phyloP scores from a whole-genome alignment of 2,329 filamentous ascomycete genomes.

The Fusarium continuum region DNA sequence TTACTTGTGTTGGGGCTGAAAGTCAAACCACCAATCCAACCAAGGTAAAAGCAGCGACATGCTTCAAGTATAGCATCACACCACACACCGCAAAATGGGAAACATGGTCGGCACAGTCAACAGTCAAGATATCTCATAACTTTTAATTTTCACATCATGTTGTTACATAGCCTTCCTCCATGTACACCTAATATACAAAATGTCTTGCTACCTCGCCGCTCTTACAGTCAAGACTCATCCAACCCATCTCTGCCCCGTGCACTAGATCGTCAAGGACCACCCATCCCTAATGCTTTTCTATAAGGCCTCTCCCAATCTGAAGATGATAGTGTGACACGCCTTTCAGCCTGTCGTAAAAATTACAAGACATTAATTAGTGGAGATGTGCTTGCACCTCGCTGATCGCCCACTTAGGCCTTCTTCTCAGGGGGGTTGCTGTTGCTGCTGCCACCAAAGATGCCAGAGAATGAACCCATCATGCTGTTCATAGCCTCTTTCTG shows the following conservation, averaged over 20 bases:
- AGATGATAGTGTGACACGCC: conserved; percentile 19
- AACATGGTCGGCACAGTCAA: no score
- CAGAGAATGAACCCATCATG: conserved; percentile 80
- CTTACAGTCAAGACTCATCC: conserved; percentile 27
- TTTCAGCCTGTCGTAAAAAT: conserved; percentile 23
- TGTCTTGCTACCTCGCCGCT: conserved; percentile 8
- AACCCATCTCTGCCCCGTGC: not conserved
- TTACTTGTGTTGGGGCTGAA: no score
- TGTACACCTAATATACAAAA: conserved; percentile 37
- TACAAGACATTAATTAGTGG: conserved; percentile 47
- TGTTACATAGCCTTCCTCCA: conserved; percentile 26
- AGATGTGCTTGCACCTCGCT: conserved; percentile 39
- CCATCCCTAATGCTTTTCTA: conserved; percentile 31
- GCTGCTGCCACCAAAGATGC: conserved; percentile 40
- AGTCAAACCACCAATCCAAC: no score
- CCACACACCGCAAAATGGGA: no score
- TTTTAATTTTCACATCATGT: conserved; percentile 22
- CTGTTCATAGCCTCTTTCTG: conserved; percentile 91
- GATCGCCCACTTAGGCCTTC: conserved; percentile 30
- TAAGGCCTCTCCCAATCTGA: conserved; percentile 29
- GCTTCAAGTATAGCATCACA: no score
- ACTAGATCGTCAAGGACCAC: conserved; percentile 5
- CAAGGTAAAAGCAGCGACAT: no score
- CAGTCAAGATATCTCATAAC: not conserved
- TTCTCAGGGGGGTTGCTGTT: conserved; percentile 34